Base-by-base conservation (phyloP, 2,329 filamentous ascomycete species). In the Herpotrichia juniperi region DNA sequence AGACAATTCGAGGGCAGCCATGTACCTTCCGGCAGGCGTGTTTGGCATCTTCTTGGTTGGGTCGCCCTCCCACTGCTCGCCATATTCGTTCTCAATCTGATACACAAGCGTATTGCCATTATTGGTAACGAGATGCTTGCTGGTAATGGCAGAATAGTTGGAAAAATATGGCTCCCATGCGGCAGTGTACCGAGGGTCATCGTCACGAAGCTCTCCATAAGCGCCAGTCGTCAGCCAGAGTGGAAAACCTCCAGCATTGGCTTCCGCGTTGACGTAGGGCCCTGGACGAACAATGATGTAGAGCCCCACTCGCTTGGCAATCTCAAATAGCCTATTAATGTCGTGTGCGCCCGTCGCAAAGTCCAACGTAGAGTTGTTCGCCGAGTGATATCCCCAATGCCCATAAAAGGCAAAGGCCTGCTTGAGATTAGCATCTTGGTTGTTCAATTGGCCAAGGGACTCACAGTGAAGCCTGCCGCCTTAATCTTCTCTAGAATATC, bases 201-300 rank as follows among this genome's bases (percentile, higher is more conserved):
- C 78, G 48, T 84, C 75, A 26, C 84, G 74, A 14, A 84, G 69
- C 17, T 66, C 61, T 2, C 84, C 83, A 44, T 84, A 83, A 22
- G 76, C 83, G 37, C 84, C 85, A 0, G 84, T 86, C 0, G 84
- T 87, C 5, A 84, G 67, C 83, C 85, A 88, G 1, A 85, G 72
- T 0, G 85, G 83, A 50, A 86, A 83, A 0, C 85, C 85, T 26
- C 86, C 85, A 1, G 81, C 83, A 55, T 82, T 86, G 2, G 83
- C 78, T 63, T 87, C 86, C 1, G 84, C 85, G 55, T 87, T 88
- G 51, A 85, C 79, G 50, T 87, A 88, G 0, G 84, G 84, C 0
- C 85, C 84, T 0, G 84, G 83, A 0, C 84, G 76, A 1, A 80
- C 77, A 24, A 85, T 79, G 32, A 83, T 76, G 56, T 83, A 84